Evolutionary conservation across 148 eudicot species (phyloP).

Genomic region (Camellia sinensis): DNA sequence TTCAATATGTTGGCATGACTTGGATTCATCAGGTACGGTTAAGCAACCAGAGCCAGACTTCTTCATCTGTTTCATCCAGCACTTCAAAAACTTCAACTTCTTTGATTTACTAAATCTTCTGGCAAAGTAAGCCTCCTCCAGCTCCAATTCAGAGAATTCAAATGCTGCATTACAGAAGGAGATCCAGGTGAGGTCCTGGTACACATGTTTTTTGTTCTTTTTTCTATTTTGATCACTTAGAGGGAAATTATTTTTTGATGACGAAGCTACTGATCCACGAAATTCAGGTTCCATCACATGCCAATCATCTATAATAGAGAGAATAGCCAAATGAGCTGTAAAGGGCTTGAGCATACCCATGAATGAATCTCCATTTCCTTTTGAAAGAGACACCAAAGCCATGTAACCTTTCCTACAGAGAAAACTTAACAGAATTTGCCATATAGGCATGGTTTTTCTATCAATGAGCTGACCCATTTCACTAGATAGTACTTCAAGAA

Average conservation of each 20-base stretch:
- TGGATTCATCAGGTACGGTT: neutral
- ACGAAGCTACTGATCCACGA: conserved; percentile 23
- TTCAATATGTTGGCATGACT: conserved; percentile 2
- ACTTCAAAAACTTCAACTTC: conserved; percentile 79
- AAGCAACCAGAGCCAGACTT: conserved; percentile 19
- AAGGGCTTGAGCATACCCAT: conserved; percentile 70
- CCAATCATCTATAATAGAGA: conserved; percentile 31
- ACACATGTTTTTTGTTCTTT: conserved; percentile 42
- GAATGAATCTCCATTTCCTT: conserved; percentile 41
- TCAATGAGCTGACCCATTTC: conserved; percentile 32
- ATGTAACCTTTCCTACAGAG: conserved; percentile 52
- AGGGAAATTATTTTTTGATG: conserved; percentile 22
- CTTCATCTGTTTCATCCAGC: conserved; percentile 84
- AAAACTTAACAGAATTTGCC: conserved; percentile 80
- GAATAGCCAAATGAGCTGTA: conserved; percentile 57
- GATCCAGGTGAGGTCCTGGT: conserved; percentile 64
- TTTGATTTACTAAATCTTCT: conserved; percentile 45
- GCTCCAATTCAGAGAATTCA: conserved; percentile 47
- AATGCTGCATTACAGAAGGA: conserved; percentile 63
- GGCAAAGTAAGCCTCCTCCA: conserved; percentile 62
- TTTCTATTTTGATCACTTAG: conserved; percentile 43
- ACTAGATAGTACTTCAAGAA: conserved; percentile 51
- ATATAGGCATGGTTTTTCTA: conserved; percentile 46
- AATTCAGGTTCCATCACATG: conserved; percentile 18
- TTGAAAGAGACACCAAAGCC: conserved; percentile 56